A percentile compares a stretch with the other conserved stretches of the same genome.
Conservation (phyloP, 2,329 filamentous ascomycete genomes). For the Alternaria sp. region DNA sequence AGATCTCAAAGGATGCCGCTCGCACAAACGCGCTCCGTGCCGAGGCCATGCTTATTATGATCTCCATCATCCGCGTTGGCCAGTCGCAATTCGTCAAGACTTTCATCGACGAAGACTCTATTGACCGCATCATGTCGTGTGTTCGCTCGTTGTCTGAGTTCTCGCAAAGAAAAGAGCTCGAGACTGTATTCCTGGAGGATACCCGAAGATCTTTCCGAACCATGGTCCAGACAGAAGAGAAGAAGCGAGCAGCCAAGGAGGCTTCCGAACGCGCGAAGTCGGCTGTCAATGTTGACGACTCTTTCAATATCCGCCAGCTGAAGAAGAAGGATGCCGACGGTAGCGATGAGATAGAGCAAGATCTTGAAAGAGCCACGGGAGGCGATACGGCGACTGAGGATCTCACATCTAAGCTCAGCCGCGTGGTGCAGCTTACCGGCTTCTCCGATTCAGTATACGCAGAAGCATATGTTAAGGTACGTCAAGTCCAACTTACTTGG, state of each 20-base stretch:
- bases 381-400: conserved; percentile 87
- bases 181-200: conserved; percentile 91
- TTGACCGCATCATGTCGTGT: conserved; percentile 99
- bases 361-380: conserved; percentile 92
- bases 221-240: conserved; percentile 97
- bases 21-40: conserved; percentile 93
- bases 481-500: background rate
- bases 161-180: conserved; percentile 85
- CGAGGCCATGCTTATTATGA: conserved; percentile 99
- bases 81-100: conserved; percentile 99
- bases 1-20: conserved; percentile 84
- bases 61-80: conserved; percentile 95
- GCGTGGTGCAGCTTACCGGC: conserved; percentile 95
- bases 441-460: conserved; percentile 98
- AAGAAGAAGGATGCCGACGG: conserved; percentile 86
- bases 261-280: conserved; percentile 92
- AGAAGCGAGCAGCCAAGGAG: conserved; percentile 95
- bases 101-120: conserved; percentile 95
- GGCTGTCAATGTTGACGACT: conserved; percentile 94
- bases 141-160: conserved; percentile 93
- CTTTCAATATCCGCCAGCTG: conserved; percentile 89
- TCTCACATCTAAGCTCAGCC: conserved; percentile 89
- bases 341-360: conserved; percentile 83
- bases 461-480: conserved; percentile 93
- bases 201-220: conserved; percentile 94